phyloP scores from a whole-genome alignment of 1,284 basidiomycete genomes.

The Sporisorium scitamineum region DNA sequence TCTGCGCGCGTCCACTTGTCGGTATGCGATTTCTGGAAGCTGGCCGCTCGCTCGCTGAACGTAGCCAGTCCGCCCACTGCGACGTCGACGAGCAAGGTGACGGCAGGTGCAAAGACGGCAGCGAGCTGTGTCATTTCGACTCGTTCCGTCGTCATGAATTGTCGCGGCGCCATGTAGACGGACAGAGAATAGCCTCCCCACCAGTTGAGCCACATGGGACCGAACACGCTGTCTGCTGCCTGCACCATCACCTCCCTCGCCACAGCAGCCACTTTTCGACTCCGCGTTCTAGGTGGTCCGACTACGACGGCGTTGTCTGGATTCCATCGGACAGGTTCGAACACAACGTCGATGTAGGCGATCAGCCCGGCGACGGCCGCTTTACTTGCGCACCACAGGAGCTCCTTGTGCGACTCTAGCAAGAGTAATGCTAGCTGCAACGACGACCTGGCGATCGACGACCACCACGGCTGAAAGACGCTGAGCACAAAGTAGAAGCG shows the following conservation, averaged over 20 bases:
- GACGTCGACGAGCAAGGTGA: conserved; percentile 35
- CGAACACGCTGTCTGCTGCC: conserved; percentile 35
- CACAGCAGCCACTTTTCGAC: conserved; percentile 16
- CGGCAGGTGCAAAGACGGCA: conserved; percentile 34
- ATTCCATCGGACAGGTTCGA: conserved; percentile 32
- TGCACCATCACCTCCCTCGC: conserved; percentile 23
- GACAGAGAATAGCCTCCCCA: conserved; percentile 47
- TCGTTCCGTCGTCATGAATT: conserved; percentile 41
- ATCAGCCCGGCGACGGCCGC: conserved; percentile 29
- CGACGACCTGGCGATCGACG: conserved; percentile 25
- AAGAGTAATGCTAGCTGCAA: conserved; percentile 39
- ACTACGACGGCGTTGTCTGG: conserved; percentile 35
- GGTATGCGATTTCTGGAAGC: conserved; percentile 26
- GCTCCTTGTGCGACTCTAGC: conserved; percentile 34
- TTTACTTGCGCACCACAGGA: conserved; percentile 40
- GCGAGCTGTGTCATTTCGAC: conserved; percentile 47
- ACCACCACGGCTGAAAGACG: conserved; percentile 37
- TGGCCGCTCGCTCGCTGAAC: conserved; percentile 29
- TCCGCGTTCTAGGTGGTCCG: conserved; percentile 24
- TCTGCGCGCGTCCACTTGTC: conserved; percentile 38
- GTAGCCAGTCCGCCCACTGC: conserved; percentile 14
- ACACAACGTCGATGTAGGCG: conserved; percentile 38
- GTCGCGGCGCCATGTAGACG: conserved; percentile 28
- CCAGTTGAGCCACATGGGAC: conserved; percentile 45
- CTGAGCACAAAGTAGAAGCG: conserved; percentile 30